These are phyloP conservation scores for Dactylonectria macrodidyma DNA, from an alignment of 2,329 filamentous ascomycete species.

Conservation along the genomic window DNA sequence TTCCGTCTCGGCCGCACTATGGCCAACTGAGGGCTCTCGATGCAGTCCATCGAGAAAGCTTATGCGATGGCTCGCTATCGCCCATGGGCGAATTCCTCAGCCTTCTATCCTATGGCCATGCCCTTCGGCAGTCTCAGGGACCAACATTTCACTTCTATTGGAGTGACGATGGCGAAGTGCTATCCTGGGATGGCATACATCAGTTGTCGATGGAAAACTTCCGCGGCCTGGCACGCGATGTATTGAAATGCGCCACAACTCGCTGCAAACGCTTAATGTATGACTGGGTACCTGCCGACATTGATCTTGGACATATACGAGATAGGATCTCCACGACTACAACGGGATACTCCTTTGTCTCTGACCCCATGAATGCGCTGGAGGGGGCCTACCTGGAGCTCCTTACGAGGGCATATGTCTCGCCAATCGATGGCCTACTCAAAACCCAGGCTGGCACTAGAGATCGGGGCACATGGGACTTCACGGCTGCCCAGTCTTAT, in stretches of 20 bases:
- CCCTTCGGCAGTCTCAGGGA: conserved; percentile 10
- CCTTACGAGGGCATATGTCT: conserved; percentile 12
- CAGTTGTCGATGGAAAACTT: conserved; percentile 13
- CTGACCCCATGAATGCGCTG: conserved; percentile 11
- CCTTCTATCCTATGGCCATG: conserved; percentile 13
- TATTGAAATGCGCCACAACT: neutral
- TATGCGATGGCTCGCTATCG: neutral
- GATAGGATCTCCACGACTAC: conserved; percentile 13
- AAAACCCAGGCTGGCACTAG: neutral
- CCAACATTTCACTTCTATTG: conserved; percentile 9
- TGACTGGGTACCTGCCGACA: conserved; percentile 3
- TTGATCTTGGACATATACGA: neutral
- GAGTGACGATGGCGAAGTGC: conserved; percentile 16
- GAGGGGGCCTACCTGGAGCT: neutral
- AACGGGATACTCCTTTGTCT: conserved; percentile 20
- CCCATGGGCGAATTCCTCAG: conserved; percentile 16
- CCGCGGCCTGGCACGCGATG: conserved; percentile 2
- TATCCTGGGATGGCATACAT: conserved; percentile 13
- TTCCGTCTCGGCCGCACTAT: conserved; percentile 8
- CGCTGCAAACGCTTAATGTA: conserved; percentile 11
- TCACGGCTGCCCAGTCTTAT: conserved; percentile 12
- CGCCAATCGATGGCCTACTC: conserved; percentile 13
- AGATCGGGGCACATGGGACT: neutral
- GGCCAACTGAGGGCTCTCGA: conserved; percentile 6
- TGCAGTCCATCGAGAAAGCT: neutral